These are phyloP conservation scores for Nannochloropsis salina DNA, from an alignment of 108 stramenopile species.

Conservation along the genomic window DNA sequence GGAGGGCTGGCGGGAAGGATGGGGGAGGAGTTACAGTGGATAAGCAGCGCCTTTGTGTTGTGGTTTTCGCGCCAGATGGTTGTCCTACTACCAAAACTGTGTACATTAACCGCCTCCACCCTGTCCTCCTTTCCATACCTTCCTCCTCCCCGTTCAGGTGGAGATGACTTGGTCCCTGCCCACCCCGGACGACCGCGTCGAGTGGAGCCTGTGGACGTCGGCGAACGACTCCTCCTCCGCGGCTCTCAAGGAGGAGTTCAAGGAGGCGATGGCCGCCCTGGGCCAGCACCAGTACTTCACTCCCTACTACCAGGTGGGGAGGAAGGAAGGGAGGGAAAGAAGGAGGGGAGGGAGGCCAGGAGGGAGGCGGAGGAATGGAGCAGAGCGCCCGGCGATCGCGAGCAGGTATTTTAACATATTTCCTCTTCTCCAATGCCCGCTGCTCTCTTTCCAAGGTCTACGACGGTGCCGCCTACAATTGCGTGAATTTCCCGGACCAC, in stretches of 20 bases:
- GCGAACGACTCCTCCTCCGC: constrained; percentile 62
- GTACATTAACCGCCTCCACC: neutral
- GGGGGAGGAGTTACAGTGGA: neutral
- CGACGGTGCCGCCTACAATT: constrained; percentile 67
- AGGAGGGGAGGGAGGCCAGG: neutral
- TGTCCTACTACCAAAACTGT: neutral
- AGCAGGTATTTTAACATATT: too few relatives aligned
- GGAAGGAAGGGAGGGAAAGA: neutral
- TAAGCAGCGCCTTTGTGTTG: too few relatives aligned
- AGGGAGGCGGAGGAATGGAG: neutral
- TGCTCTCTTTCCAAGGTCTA: constrained; percentile 59
- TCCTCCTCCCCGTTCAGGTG: constrained; percentile 52
- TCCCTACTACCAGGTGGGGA: constrained; percentile 58
- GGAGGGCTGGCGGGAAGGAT: neutral
- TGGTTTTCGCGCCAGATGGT: too few relatives aligned
- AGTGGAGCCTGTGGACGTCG: constrained; percentile 81
- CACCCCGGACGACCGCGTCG: constrained; percentile 73
- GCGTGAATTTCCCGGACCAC: constrained; percentile 57
- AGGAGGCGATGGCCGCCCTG: constrained; percentile 61
- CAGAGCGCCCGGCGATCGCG: too few relatives aligned
- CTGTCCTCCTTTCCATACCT: neutral
- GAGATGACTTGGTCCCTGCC: constrained; percentile 83
- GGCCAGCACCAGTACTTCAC: constrained; percentile 72
- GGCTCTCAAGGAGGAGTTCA: constrained; percentile 61
- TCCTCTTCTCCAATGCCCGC: neutral